Conservation (phyloP, 805 yeast genomes). For the Monosporozyma yasuniensis region DNA sequence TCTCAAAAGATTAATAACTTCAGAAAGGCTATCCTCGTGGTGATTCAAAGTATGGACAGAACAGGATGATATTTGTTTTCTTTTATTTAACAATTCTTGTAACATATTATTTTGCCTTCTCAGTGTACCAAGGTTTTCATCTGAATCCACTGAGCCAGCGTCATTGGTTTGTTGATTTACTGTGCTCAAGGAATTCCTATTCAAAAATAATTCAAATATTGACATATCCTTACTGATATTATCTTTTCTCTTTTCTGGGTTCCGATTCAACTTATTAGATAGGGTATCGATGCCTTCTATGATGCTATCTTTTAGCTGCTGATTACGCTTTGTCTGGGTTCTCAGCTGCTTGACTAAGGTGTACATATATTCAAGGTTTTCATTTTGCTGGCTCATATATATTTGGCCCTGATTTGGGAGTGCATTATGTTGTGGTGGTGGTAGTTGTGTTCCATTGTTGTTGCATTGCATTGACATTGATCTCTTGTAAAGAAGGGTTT, state of each 20-base stretch:
- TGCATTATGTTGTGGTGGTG: neutral
- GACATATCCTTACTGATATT: neutral
- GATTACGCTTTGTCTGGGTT: neutral
- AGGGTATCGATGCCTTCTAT: neutral
- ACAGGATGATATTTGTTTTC: neutral
- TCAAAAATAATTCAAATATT: neutral
- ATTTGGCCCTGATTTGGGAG: neutral
- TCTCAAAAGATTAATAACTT: neutral
- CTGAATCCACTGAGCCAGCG: neutral
- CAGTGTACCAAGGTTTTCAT: neutral
- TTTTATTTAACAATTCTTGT: neutral
- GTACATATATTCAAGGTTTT: neutral
- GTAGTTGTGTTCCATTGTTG: neutral
- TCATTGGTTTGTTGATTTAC: neutral
- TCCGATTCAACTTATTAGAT: neutral
- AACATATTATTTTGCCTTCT: neutral
- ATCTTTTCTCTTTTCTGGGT: neutral
- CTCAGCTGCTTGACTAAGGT: neutral
- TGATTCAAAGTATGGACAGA: neutral
- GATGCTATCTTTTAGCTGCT: neutral
- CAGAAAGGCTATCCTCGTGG: neutral
- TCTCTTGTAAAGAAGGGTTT: neutral
- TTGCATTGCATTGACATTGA: neutral
- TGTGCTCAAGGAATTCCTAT: neutral
- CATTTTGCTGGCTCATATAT: neutral